Evolutionary conservation across 345 rosid species (phyloP), one percentile per base, ranked within the genome.

Genomic region (Chamaenerion angustifolium): DNA sequence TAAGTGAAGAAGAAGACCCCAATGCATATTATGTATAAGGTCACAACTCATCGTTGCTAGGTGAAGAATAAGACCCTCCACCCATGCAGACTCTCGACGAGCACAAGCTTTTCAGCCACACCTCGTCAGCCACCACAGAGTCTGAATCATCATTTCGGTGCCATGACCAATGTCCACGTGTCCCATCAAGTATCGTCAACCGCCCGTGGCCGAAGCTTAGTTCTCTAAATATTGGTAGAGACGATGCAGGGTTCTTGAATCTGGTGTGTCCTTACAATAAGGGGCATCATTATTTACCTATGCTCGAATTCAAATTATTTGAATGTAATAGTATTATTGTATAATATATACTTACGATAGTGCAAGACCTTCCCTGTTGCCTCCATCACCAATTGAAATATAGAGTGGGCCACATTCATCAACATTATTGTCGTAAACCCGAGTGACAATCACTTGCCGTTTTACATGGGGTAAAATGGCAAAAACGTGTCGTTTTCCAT

Each of bases 311-410:
- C n/a, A n/a, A n/a, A n/a, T n/a, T n/a, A n/a, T n/a, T n/a, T n/a
- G n/a, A n/a, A n/a, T n/a, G n/a, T n/a, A n/a, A n/a, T n/a, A n/a
- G n/a, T n/a, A n/a, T n/a, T n/a, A n/a, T n/a, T n/a, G n/a, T n/a
- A n/a, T 23, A n/a, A 23, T 23, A 4, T 16, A 46, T 8, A 40
- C 45, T 6, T 58, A 80, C 97, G 16, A 17, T 25, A 58, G 49
- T 17, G 97, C 95, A 45, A 86, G 92, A 10, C 98, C 98, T 70
- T 86, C 95, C 44, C 80, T 68, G 52, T 90, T 90, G 23, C 94
- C 98, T 54, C 98, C 95, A 11, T 86, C 98, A 1, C 98, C 98
- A 16, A 90, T 74, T 42, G 95, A 85, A 47, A 85, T 77, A 48
- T 85, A 69, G 12, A 79, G 49, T 0, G 98, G 95, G 2, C 86